Evolutionary conservation across 352 stramenopile species (phyloP).

Genomic region (Paralagenidium karlingii): DNA sequence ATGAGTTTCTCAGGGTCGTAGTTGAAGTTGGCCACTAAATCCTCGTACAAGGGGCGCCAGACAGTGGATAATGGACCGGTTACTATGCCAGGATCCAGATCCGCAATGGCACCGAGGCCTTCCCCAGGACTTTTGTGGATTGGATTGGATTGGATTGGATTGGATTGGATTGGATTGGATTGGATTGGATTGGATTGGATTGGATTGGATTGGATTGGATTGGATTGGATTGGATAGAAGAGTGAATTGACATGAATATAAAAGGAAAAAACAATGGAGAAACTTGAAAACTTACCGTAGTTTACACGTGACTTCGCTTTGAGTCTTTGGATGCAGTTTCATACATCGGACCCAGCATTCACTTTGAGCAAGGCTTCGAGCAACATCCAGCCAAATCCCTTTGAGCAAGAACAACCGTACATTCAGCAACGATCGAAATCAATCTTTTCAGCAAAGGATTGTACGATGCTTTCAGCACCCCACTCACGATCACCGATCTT

Average conservation of each 20-base stretch:
- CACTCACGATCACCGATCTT: conserved; percentile 60
- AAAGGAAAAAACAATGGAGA: neutral
- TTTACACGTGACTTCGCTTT: conserved; percentile 63
- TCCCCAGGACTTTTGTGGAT: conserved; percentile 21
- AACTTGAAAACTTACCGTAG: conserved; percentile 43
- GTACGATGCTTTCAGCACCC: too few relatives aligned
- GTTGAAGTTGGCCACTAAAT: conserved; percentile 56
- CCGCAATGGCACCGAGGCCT: conserved; percentile 41
- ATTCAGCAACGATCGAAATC: neutral
- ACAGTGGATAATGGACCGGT: conserved; percentile 61
- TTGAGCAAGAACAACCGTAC: neutral
- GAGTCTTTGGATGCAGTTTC: conserved; percentile 50
- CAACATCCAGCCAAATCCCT: conserved; percentile 64
- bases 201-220: too few relatives aligned
- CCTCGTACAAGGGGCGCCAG: conserved; percentile 48
- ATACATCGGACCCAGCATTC: conserved; percentile 73
- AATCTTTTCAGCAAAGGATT: neutral
- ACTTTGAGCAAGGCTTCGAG: conserved; percentile 49
- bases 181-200: too few relatives aligned
- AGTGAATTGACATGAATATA: neutral
- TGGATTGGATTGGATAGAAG: neutral
- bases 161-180: too few relatives aligned
- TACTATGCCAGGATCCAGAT: conserved; percentile 64
- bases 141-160: too few relatives aligned
- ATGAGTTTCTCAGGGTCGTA: conserved; percentile 53